These are phyloP conservation scores for Verticillium nonalfalfae DNA, from an alignment of 2,329 filamentous ascomycete species.

Conservation along the genomic window DNA sequence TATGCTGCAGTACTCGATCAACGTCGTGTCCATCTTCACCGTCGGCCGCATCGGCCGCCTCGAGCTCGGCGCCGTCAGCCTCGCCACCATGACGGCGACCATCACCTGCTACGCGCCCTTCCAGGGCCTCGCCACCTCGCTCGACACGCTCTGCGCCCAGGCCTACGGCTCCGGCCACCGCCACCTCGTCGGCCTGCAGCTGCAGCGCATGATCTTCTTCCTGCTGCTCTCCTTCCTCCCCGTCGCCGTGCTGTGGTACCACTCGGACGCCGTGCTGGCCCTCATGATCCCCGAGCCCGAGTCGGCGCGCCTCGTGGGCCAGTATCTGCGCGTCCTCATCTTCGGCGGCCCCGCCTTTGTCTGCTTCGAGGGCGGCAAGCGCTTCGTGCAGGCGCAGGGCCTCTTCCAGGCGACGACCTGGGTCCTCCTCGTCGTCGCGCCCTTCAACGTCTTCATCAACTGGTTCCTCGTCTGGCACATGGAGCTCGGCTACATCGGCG, in stretches of 20 bases:
- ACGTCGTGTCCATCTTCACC: slow-evolving; percentile 74
- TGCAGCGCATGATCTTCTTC: slow-evolving; percentile 77
- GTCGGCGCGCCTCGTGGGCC: slow-evolving; percentile 60
- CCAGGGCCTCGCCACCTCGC: slow-evolving; percentile 79
- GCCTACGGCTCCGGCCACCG: slow-evolving; percentile 89
- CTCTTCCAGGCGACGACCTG: slow-evolving; percentile 74
- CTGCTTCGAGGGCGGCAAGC: slow-evolving; percentile 71
- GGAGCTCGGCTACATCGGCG: slow-evolving; percentile 67
- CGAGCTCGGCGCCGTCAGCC: slow-evolving; percentile 36
- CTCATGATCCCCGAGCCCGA: slow-evolving; percentile 42
- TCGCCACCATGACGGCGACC: slow-evolving; percentile 68
- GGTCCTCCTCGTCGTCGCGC: slow-evolving; percentile 68
- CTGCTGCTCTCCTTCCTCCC: slow-evolving; percentile 67
- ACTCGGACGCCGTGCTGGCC: slow-evolving; percentile 58
- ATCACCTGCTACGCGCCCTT: slow-evolving; percentile 74
- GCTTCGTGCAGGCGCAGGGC: slow-evolving; percentile 78
- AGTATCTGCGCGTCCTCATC: slow-evolving; percentile 67
- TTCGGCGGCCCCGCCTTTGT: slow-evolving; percentile 71
- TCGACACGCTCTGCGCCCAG: slow-evolving; percentile 90
- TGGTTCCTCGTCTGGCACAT: slow-evolving; percentile 73
- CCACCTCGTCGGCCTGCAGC: slow-evolving; percentile 73
- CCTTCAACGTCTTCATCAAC: slow-evolving; percentile 70
- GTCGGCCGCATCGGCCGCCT: slow-evolving; percentile 69
- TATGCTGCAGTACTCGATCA: slow-evolving; percentile 75
- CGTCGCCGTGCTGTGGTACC: slow-evolving; percentile 65